Percentiles rank a stretch among this genome's conserved stretches.
phyloP scores from a whole-genome alignment of 352 stramenopile species.

The Phytophthora hibernalis region DNA sequence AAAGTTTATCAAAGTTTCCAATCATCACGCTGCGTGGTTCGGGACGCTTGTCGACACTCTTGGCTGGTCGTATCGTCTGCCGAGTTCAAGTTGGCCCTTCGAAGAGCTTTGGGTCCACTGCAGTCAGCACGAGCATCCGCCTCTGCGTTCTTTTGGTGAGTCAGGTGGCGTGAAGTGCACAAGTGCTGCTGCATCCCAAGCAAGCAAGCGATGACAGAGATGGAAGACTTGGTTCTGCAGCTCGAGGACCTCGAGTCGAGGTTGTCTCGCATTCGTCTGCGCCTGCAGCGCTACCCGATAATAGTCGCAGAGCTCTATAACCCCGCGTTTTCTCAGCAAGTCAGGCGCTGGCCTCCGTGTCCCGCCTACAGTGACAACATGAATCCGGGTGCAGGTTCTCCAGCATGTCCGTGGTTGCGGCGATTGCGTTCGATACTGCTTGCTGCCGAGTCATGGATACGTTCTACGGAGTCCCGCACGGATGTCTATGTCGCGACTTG shows the following conservation, averaged over 20 bases:
- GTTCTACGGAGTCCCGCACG: constrained; percentile 16
- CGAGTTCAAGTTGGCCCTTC: constrained; percentile 10
- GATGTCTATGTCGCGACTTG: constrained; percentile 22
- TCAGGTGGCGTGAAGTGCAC: too few relatives aligned
- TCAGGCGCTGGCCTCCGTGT: not conserved
- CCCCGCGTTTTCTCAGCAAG: not conserved
- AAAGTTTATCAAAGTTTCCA: not conserved
- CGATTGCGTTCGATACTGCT: not conserved
- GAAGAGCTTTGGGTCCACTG: constrained; percentile 14
- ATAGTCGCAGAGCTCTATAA: constrained; percentile 8
- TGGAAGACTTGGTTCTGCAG: too few relatives aligned
- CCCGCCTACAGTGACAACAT: constrained; percentile 23
- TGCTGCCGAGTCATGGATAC: constrained; percentile 6
- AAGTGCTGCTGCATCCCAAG: too few relatives aligned
- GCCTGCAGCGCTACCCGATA: too few relatives aligned
- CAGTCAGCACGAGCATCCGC: constrained; percentile 9
- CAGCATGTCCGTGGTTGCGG: not conserved
- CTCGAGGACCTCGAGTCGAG: too few relatives aligned
- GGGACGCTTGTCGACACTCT: not conserved
- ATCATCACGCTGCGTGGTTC: constrained; percentile 1
- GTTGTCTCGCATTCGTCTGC: too few relatives aligned
- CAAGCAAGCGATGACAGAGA: constrained; percentile 8
- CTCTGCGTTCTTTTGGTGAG: not conserved
- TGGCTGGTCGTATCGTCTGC: not conserved
- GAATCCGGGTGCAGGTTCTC: constrained; percentile 2